A percentile compares a stretch with the other conserved stretches of the same genome.
Evolutionary conservation across 1,284 basidiomycete genomes (phyloP).

Genomic region (Kwoniella shivajii): DNA sequence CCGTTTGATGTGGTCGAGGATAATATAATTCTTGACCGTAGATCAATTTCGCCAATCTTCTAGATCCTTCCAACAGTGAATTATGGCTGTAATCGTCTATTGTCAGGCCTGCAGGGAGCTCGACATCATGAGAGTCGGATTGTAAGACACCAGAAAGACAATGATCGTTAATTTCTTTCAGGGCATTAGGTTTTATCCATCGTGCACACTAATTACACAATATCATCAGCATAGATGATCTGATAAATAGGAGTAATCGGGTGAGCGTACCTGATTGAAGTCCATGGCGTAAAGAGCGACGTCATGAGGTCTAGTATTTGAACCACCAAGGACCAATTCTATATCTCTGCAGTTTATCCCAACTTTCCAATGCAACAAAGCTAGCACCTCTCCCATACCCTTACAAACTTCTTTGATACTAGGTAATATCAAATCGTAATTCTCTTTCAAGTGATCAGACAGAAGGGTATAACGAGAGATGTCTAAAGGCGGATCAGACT

Average conservation of each 20-base stretch:
- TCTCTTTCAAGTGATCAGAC: not conserved
- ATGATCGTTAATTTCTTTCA: not conserved
- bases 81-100: not conserved
- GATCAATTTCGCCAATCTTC: not conserved
- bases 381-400: slow-evolving; percentile 3
- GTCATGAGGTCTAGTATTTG: not conserved
- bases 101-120: not conserved
- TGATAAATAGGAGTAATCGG: not conserved
- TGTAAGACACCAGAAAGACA: not conserved
- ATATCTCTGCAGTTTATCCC: slow-evolving; percentile 2
- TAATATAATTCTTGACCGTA: slow-evolving; percentile 7
- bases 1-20: slow-evolving; percentile 2
- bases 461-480: not conserved
- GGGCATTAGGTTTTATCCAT: too few relatives aligned
- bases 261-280: slow-evolving; percentile 2
- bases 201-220: too few relatives aligned
- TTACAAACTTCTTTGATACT: not conserved
- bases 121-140: not conserved
- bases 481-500: slow-evolving; percentile 1
- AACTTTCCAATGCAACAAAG: slow-evolving; percentile 1
- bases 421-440: not conserved
- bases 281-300: not conserved
- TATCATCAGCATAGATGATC: too few relatives aligned
- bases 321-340: slow-evolving; percentile 5
- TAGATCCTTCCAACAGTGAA: not conserved